phyloP scores from a whole-genome alignment of 2,329 filamentous ascomycete genomes.

The Fusarium albosuccineum region DNA sequence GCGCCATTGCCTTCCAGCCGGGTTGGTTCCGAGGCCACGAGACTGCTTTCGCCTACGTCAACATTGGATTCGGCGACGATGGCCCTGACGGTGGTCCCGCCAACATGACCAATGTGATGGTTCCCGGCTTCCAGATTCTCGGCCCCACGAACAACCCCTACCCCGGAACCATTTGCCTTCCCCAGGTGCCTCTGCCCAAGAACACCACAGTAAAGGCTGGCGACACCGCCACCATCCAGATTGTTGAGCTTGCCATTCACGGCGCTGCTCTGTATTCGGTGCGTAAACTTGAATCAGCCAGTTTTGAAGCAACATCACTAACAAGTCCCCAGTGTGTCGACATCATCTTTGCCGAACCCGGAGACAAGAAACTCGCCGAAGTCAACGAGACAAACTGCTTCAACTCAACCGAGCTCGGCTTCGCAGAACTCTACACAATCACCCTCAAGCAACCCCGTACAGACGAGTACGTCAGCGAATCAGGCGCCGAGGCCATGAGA shows the following conservation, averaged over 20 bases:
- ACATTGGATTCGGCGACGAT: constrained; percentile 84
- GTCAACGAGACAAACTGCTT: constrained; percentile 89
- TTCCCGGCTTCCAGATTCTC: constrained; percentile 83
- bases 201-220: constrained; percentile 79
- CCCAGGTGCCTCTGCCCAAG: constrained; percentile 85
- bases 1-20: constrained; percentile 90
- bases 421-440: constrained; percentile 82
- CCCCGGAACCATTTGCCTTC: constrained; percentile 88
- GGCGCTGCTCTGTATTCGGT: constrained; percentile 87
- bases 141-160: constrained; percentile 89
- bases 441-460: constrained; percentile 60
- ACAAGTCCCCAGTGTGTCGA: constrained; percentile 80
- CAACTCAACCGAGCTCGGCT: constrained; percentile 84
- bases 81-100: constrained; percentile 73
- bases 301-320: not conserved
- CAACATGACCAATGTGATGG: constrained; percentile 90
- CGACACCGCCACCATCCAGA: constrained; percentile 91
- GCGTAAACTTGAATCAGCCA: constrained; percentile 48
- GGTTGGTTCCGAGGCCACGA: constrained; percentile 95
- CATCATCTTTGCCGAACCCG: constrained; percentile 87
- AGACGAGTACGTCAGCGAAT: constrained; percentile 49
- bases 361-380: constrained; percentile 73
- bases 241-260: constrained; percentile 86
- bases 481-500: constrained; percentile 43
- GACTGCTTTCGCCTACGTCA: constrained; percentile 88